Conservation (phyloP, 2,329 filamentous ascomycete genomes). For the Fusarium nurragi region DNA sequence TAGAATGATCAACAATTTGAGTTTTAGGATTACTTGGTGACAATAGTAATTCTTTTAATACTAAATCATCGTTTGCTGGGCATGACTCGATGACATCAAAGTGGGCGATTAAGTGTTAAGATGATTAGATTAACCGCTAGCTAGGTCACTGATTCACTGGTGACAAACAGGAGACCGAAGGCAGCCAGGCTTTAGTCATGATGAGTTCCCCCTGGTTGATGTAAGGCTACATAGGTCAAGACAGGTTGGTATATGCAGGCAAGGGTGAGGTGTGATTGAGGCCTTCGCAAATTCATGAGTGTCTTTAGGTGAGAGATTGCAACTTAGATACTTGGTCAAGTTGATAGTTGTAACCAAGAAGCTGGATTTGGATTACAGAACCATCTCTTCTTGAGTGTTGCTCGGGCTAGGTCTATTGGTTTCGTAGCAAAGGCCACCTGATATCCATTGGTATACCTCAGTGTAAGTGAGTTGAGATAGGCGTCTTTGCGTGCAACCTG, state of each 20-base stretch:
- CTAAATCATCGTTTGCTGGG: not conserved
- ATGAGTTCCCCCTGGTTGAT: not conserved
- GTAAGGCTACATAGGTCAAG: constrained; percentile 6
- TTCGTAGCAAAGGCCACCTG: too few relatives aligned
- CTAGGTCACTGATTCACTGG: not conserved
- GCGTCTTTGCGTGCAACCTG: too few relatives aligned
- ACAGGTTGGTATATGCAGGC: constrained; percentile 4
- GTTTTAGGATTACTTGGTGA: not conserved
- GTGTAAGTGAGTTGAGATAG: too few relatives aligned
- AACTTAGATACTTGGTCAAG: not conserved
- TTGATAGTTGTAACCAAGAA: too few relatives aligned
- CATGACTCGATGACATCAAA: not conserved
- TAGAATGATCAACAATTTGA: not conserved
- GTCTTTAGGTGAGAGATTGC: not conserved
- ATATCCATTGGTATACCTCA: too few relatives aligned
- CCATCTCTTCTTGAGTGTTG: too few relatives aligned
- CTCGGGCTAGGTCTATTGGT: too few relatives aligned
- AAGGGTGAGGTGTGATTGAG: constrained; percentile 1
- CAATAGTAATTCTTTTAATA: not conserved
- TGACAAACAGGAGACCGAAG: not conserved
- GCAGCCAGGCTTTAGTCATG: not conserved
- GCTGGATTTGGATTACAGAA: too few relatives aligned
- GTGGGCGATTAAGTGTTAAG: constrained; percentile 2
- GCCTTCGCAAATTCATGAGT: not conserved
- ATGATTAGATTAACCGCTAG: not conserved